Evolutionary conservation across 495 filamentous ascomycete genomes (phyloP).

Genomic region (Xylaria longipes): DNA sequence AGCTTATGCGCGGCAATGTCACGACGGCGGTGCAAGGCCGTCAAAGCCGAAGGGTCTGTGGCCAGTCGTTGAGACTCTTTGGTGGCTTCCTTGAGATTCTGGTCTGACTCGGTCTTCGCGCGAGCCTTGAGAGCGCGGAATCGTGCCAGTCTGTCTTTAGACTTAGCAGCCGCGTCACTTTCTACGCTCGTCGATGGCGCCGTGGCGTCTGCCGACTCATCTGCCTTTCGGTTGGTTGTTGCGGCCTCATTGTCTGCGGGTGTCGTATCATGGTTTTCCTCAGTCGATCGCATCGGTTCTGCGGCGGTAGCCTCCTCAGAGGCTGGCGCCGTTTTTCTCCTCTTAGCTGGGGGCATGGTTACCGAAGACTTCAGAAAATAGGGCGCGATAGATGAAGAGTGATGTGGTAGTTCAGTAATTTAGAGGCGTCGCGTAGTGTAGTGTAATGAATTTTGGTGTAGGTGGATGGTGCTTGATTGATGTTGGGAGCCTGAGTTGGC

Average conservation of each 20-base stretch:
- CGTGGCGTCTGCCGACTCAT: conserved; percentile 16
- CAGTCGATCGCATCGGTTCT: conserved; percentile 23
- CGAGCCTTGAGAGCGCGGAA: conserved; percentile 89
- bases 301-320: conserved; percentile 26
- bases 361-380: background rate
- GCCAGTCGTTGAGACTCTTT: conserved; percentile 81
- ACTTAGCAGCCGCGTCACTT: conserved; percentile 49
- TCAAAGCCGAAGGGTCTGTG: conserved; percentile 74
- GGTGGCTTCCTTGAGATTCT: conserved; percentile 83
- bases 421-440: background rate
- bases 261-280: conserved; percentile 25
- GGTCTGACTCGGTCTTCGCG: conserved; percentile 77
- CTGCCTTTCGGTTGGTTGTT: conserved; percentile 21
- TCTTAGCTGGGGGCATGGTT: conserved; percentile 56
- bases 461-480: conserved; percentile 1
- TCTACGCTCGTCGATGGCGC: conserved; percentile 22
- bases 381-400: background rate
- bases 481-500: background rate
- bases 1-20: conserved; percentile 91
- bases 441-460: background rate
- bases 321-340: conserved; percentile 50
- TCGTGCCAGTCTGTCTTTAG: conserved; percentile 65
- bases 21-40: conserved; percentile 75
- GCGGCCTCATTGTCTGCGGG: conserved; percentile 26
- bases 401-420: background rate